These are phyloP conservation scores for Cunninghamia lanceolata DNA, from an alignment of 75 land plant genomes.

Conservation along the genomic window DNA sequence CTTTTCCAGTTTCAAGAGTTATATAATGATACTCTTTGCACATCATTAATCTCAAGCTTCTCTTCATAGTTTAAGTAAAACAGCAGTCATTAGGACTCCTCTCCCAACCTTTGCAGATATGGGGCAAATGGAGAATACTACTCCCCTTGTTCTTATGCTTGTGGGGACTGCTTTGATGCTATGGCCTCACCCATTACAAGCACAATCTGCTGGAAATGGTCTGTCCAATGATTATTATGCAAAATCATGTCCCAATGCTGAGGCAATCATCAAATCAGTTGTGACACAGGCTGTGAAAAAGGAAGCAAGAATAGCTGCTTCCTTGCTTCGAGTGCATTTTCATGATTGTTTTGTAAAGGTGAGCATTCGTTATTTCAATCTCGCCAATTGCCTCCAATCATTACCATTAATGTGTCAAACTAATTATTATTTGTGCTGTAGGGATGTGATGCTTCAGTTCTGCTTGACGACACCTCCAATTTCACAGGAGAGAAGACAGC, in stretches of 20 bases:
- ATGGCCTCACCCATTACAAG: neutral
- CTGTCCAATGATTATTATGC: slow-evolving; percentile 25
- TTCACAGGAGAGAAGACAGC: slow-evolving; percentile 27
- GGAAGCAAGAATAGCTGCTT: slow-evolving; percentile 47
- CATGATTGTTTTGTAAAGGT: slow-evolving; percentile 76
- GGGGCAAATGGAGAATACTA: neutral
- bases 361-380: neutral
- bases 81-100: neutral
- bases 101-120: neutral
- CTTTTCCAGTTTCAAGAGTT: no score
- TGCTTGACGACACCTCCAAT: slow-evolving; percentile 19
- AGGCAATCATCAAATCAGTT: slow-evolving; percentile 22
- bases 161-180: no score
- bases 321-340: slow-evolving; percentile 63
- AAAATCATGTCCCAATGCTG: slow-evolving; percentile 41
- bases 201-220: neutral
- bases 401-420: neutral
- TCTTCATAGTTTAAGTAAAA: neutral
- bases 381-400: neutral
- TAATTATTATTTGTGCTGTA: neutral
- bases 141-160: neutral
- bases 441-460: slow-evolving; percentile 28
- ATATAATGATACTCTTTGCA: neutral
- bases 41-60: neutral
- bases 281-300: slow-evolving; percentile 6